Evolutionary conservation across 208 protist species (phyloP).

Genomic region (Acanthamoeba quina): DNA sequence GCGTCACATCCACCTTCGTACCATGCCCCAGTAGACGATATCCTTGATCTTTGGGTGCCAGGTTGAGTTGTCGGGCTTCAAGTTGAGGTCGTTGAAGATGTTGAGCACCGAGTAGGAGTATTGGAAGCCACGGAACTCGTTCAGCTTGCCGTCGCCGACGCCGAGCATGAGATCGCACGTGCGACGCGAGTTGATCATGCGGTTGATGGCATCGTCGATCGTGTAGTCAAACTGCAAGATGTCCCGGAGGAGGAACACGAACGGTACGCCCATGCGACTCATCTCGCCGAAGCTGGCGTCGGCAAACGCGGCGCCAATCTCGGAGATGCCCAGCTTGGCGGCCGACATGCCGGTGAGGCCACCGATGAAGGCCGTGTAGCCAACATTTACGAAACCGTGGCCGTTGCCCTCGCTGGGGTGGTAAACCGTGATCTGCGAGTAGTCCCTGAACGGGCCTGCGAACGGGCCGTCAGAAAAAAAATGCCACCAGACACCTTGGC

Average conservation of each 20-base stretch:
- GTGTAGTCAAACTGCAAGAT: conserved; percentile 80
- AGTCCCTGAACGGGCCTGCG: conserved; percentile 72
- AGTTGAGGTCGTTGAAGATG: conserved; percentile 75
- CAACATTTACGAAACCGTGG: conserved; percentile 81
- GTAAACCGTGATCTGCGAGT: conserved; percentile 76
- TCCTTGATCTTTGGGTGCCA: conserved; percentile 81
- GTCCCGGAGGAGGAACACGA: conserved; percentile 68
- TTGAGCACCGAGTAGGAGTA: conserved; percentile 75
- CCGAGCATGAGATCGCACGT: conserved; percentile 79
- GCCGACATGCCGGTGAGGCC: conserved; percentile 67
- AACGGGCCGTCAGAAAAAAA: neutral
- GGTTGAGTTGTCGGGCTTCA: conserved; percentile 59
- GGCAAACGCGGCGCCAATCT: conserved; percentile 76
- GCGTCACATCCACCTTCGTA: neutral
- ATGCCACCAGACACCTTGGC: no score
- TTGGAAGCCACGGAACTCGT: conserved; percentile 69
- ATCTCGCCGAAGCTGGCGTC: conserved; percentile 73
- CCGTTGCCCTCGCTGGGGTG: conserved; percentile 68
- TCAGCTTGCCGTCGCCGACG: conserved; percentile 60
- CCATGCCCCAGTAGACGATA: conserved; percentile 82
- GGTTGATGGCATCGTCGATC: conserved; percentile 73
- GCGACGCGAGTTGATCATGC: conserved; percentile 74
- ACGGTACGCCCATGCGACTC: conserved; percentile 77
- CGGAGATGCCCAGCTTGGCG: conserved; percentile 64
- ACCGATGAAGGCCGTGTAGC: conserved; percentile 75